phyloP scores from a whole-genome alignment of 1,139 yeast species.

The Saccharomyces hybrid region DNA sequence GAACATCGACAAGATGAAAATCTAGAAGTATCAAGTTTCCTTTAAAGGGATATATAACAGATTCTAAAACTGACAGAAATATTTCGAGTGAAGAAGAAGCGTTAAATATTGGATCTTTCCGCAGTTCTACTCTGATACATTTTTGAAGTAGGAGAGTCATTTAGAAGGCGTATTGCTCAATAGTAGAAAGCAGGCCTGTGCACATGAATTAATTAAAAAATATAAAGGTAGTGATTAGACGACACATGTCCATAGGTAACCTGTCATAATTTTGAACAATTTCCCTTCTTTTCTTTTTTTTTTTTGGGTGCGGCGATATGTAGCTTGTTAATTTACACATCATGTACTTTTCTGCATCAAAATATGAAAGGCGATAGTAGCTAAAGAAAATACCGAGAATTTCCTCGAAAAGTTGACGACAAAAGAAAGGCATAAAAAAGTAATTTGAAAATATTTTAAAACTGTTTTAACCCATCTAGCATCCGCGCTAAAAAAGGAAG shows the following conservation, averaged over 20 bases:
- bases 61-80: too few species aligned
- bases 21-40: too few species aligned
- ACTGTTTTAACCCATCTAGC: background rate
- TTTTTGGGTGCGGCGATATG: background rate
- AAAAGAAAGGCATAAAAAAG: background rate
- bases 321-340: slow-evolving; percentile 7
- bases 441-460: background rate
- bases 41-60: too few species aligned
- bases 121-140: too few species aligned
- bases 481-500: background rate
- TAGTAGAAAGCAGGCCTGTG: background rate
- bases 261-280: background rate
- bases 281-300: background rate
- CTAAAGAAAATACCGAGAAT: background rate
- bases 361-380: background rate
- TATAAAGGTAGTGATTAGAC: background rate
- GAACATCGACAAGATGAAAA: background rate
- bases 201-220: background rate
- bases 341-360: slow-evolving; percentile 2
- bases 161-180: too few species aligned
- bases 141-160: too few species aligned
- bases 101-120: too few species aligned
- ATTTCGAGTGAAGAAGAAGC: too few species aligned
- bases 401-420: background rate
- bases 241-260: background rate